Conservation (phyloP, 78 protist genomes). For the Polysphondylium violaceum region DNA sequence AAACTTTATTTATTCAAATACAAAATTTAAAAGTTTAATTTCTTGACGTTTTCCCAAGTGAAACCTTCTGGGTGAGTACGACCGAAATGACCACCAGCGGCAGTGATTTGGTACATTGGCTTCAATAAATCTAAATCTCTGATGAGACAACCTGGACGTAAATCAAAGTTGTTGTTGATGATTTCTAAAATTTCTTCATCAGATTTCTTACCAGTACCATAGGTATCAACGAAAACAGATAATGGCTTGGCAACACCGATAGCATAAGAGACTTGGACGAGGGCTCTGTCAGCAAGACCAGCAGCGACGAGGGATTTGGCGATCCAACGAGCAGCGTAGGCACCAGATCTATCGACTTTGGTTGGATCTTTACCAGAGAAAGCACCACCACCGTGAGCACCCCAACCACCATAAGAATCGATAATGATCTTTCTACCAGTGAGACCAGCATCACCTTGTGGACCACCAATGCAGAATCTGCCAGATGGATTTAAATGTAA, state of each 20-base stretch:
- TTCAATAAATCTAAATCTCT: constrained; percentile 88
- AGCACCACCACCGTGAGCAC: constrained; percentile 99
- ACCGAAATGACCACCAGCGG: constrained; percentile 99
- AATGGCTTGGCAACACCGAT: constrained; percentile 99
- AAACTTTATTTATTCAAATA: too few relatives aligned
- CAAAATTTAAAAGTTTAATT: constrained; percentile 81
- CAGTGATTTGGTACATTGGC: constrained; percentile 93
- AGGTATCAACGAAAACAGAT: constrained; percentile 97
- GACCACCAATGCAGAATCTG: constrained; percentile 99
- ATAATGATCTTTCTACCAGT: constrained; percentile 99
- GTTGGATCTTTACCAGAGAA: constrained; percentile 99
- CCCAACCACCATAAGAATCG: constrained; percentile 99
- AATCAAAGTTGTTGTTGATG: constrained; percentile 97
- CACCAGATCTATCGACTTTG: constrained; percentile 99
- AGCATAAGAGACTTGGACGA: constrained; percentile 99
- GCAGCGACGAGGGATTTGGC: constrained; percentile 99
- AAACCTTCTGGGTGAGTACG: constrained; percentile 81
- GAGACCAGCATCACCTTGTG: constrained; percentile 99
- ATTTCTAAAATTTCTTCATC: constrained; percentile 93
- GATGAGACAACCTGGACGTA: constrained; percentile 96
- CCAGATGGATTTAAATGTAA: constrained; percentile 99
- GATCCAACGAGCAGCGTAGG: constrained; percentile 99
- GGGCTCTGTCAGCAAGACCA: constrained; percentile 92
- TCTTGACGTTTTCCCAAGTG: constrained; percentile 97
- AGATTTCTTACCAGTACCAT: constrained; percentile 96